Evolutionary conservation across 2,329 filamentous ascomycete genomes (phyloP), one percentile per base, ranked within the genome.

Genomic region (Nannizziopsis barbatae): DNA sequence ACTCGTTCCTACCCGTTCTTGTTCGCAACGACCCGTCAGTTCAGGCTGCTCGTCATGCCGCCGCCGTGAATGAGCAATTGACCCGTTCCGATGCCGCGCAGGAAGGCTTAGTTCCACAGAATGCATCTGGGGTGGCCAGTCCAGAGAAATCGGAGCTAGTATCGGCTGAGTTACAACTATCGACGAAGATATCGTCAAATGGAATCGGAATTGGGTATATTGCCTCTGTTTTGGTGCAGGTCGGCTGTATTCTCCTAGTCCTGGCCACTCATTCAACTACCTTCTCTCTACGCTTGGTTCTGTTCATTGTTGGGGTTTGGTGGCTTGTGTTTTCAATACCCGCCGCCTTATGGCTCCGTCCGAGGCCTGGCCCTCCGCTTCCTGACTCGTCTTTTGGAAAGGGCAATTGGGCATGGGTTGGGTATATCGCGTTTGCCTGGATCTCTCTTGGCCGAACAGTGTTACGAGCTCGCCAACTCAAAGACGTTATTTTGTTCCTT

Each of bases 131-230:
- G 8, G 9, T 12, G 6, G 20, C n/a, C 12, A 27, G 11, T n/a
- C 11, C 44, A 18, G 32, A 45, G 12, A 38, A 51, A 36, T 36
- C 47, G 7, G 46, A 45, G 17, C 40, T 44, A 37, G 52, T 52
- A 41, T 87, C 59, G 71, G 77, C 55, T 61, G 86, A 90, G 62
- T 76, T 96, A 53, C 77, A 80, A 52, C 71, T 96, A 6, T 95
- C 89, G 0, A 95, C 89, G 1, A 81, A 83, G 57, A 93, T 98
- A 53, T 96, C 90, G 0, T 86, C 89, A 2, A 84, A 84, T 58
- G 92, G 92, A 9, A 90, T 96, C 46, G 90, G 89, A 0, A 94
- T 95, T 53, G 92, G 92, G 10, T 98, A 98, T 62, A 80, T 84
- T 33, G 88, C 88, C 1, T 87, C 86, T 0, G 74, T 96, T 0